Evolutionary conservation across 73 alveolate species (phyloP), one percentile per base, ranked within the genome.

Genomic region (Tetrahymena thermophila): DNA sequence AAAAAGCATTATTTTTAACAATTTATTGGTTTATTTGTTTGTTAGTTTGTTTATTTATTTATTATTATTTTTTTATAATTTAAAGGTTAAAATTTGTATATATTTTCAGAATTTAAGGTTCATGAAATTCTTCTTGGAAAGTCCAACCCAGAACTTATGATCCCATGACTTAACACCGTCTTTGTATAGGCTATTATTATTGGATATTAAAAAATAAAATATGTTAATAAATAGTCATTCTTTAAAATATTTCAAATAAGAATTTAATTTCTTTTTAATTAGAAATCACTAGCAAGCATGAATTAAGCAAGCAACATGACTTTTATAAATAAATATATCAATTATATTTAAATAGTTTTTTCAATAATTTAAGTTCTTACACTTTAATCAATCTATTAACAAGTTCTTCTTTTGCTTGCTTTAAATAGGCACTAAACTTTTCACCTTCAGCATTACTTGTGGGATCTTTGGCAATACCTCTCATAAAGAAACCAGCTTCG

Each of bases 131-230:
- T 93, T 85, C 93, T 96, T 96, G n/a, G 95, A 40, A 93, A 96
- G 93, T 17, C 94, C 96, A n/a, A 96, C 95, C 98, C 98, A 96
- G 95, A 42, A 96, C 56, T 96, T 96, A 28, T 95, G 96, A 56
- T 96, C 98, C 94, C 89, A 71, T 9, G 89, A 71, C 31, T 71
- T 71, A 71, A 25, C 89, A 19, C 89, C 89, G 11, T 71, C 89
- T 42, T 71, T 71, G 35, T 71, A 71, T 71, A 71, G 11, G 38
- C 89, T 71, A 31, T 19, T 50, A 50, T 50, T 50, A 50, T 50
- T 19, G 4, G 83, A 50, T 50, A 50, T 50, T 71, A 71, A 28
- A 71, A 71, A 71, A n/a, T 2, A 71, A 71, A 71, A 21, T 42
- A 71, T 71, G n/a, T 71, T 40, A 40, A 40, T 40, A 40, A 40